Evolutionary conservation across 129 eudicot genomes (phyloP), one percentile per base, ranked within the genome.

Genomic region (Lactuca sativa): DNA sequence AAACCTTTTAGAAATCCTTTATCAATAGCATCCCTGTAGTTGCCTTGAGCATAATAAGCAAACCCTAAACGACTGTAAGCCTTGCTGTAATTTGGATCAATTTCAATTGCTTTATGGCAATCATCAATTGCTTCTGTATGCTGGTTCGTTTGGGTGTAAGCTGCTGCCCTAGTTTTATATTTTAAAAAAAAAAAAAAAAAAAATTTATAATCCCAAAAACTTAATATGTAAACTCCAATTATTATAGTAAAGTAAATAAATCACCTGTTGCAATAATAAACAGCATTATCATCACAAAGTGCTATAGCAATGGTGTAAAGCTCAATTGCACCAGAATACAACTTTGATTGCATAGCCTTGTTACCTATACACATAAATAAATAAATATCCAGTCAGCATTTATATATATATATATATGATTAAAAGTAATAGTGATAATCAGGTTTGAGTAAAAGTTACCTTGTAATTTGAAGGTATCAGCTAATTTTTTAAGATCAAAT

Each of bases 41-140:
- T 88, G 70, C 98, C 98, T 77, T 86, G 96, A 71, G 95, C 91
- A 77, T 84, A 88, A 68, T 92, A 92, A 66, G 88, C 86, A 77
- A 82, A 85, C 59, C 98, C 98, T 65, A 92, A 71, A 41, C 98
- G 96, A 82, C 98, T 92, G 75, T 92, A 92, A 25, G 98, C 98
- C 83, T 92, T 92, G 78, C 96, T 81, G 73, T 92, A 92, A 72
- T 74, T 82, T 57, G 98, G 98, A 73, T 92, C 89, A 31, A 88
- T 88, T 66, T 69, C 91, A 70, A 92, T 84, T 75, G 98, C 78
- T 77, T 77, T 84, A 33, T 73, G 62, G 59, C 96, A 88, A 74
- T 92, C 98, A 32, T 49, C 49, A 43, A 89, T 78, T 56, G 98
- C 97, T 77, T 88, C 88, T 10, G 78, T 30, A 79, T 88, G 84